Percentiles rank a stretch among this genome's conserved stretches.
Evolutionary conservation across 2,329 filamentous ascomycete species (phyloP).

Genomic region (Trichoderma koningiopsis): DNA sequence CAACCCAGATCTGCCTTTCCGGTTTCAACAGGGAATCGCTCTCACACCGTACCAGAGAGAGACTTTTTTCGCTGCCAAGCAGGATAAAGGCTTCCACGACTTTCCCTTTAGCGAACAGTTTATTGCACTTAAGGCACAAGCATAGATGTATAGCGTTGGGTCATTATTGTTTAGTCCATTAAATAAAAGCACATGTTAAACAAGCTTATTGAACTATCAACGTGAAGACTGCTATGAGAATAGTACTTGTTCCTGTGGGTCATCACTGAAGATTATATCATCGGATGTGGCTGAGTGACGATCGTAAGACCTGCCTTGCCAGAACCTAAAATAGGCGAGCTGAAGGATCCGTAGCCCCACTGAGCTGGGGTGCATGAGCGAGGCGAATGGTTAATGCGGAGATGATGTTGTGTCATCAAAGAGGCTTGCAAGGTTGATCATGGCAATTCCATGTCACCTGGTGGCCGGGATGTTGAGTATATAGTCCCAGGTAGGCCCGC

Average conservation of each 20-base stretch:
- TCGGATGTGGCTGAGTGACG: neutral
- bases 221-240: neutral
- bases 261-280: neutral
- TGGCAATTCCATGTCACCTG: neutral
- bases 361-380: neutral
- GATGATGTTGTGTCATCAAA: neutral
- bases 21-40: slow-evolving; percentile 11
- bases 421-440: neutral
- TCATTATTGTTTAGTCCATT: neutral
- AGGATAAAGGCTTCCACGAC: slow-evolving; percentile 17
- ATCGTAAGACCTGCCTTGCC: neutral
- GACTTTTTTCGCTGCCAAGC: slow-evolving; percentile 10
- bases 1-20: slow-evolving; percentile 18
- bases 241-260: neutral
- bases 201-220: neutral
- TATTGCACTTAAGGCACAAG: neutral
- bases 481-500: neutral
- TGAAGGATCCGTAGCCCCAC: slow-evolving; percentile 3
- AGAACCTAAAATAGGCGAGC: slow-evolving; percentile 1
- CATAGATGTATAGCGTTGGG: neutral
- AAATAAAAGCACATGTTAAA: neutral
- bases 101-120: slow-evolving; percentile 20
- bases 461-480: neutral
- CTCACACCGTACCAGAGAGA: slow-evolving; percentile 14
- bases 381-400: neutral